Conservation (phyloP, 257 asterid genomes). For the Solanum clarkiae region DNA sequence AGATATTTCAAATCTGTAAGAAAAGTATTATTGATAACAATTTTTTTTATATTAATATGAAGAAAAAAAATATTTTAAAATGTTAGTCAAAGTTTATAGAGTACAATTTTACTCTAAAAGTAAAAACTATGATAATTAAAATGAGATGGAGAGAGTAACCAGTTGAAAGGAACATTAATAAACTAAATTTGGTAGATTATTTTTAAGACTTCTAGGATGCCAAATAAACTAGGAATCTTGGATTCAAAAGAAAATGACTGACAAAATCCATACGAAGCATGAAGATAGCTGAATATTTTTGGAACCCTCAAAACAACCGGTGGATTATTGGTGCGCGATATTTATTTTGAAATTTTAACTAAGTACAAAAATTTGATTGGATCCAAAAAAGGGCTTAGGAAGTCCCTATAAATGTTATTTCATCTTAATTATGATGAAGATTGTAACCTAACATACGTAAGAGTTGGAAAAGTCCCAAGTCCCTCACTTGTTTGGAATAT, state of each 20-base stretch:
- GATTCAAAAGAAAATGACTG: neutral
- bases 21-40: no score
- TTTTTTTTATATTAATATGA: no score
- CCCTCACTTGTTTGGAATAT: neutral
- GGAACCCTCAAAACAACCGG: neutral
- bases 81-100: no score
- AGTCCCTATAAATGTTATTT: neutral
- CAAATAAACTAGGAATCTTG: neutral
- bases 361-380: neutral
- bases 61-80: no score
- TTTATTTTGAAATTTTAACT: neutral
- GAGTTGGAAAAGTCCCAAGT: neutral
- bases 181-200: neutral
- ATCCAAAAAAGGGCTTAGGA: neutral
- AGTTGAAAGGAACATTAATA: neutral
- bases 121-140: no score
- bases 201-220: neutral
- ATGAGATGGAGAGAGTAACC: no score
- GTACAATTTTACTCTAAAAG: no score
- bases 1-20: no score
- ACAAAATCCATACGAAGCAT: neutral
- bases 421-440: neutral
- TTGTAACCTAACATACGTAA: neutral
- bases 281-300: no score
- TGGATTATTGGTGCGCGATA: neutral